Conservation (phyloP, 352 stramenopile species). For the Phytophthora megakarya region DNA sequence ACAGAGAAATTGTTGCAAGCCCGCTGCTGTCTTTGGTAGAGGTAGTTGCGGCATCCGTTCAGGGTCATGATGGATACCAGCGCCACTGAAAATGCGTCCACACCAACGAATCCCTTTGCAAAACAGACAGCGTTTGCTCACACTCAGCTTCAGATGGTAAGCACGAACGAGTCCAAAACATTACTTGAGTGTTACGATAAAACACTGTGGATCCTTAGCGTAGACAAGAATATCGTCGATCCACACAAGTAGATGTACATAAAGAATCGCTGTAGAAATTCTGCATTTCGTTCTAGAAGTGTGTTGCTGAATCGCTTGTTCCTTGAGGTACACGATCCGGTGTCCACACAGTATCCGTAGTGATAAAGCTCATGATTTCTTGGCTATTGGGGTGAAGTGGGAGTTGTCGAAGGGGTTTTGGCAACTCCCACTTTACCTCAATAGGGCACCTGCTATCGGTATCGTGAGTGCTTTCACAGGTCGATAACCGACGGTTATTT, state of each 20-base stretch:
- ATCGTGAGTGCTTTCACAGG: too few species aligned
- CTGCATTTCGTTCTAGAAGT: slow-evolving; percentile 27
- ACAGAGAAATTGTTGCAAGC: slow-evolving; percentile 33
- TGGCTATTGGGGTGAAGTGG: slow-evolving; percentile 3
- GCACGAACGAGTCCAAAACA: slow-evolving; percentile 5
- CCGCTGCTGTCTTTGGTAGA: slow-evolving; percentile 4
- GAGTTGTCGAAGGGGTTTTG: too few species aligned
- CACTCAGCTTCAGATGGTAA: slow-evolving; percentile 29
- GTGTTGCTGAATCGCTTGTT: neutral
- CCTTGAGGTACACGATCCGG: slow-evolving; percentile 13
- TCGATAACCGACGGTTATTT: too few species aligned
- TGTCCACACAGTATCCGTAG: slow-evolving; percentile 20
- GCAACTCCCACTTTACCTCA: too few species aligned
- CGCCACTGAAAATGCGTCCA: slow-evolving; percentile 17
- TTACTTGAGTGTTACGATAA: neutral
- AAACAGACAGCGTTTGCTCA: slow-evolving; percentile 21
- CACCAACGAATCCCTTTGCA: slow-evolving; percentile 22
- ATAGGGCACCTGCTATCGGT: too few species aligned
- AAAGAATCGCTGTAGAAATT: neutral
- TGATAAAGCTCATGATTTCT: slow-evolving; percentile 21
- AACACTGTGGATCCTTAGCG: slow-evolving; percentile 4
- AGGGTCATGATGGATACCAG: slow-evolving; percentile 15
- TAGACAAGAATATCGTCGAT: slow-evolving; percentile 35
- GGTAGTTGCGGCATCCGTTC: slow-evolving; percentile 1
- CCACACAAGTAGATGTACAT: slow-evolving; percentile 24